Evolutionary conservation across 169 alveolate species (phyloP).

Genomic region (Theileria annulata): DNA sequence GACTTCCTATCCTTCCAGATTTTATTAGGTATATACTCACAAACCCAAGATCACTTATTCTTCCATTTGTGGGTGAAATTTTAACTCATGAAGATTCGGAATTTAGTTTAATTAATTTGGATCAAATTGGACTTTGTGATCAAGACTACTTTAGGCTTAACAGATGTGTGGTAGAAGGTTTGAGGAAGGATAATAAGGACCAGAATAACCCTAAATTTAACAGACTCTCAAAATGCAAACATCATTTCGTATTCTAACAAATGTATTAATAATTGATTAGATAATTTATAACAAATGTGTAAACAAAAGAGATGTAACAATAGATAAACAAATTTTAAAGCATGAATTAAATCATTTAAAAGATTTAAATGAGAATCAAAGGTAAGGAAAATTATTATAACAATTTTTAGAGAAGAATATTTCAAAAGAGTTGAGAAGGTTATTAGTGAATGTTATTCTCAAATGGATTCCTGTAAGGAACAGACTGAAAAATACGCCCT

Average conservation of each 20-base stretch:
- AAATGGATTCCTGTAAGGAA: neutral
- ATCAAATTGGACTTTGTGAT: neutral
- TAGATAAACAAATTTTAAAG: conserved; percentile 7
- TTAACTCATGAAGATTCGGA: neutral
- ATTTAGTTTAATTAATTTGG: neutral
- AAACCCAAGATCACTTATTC: neutral
- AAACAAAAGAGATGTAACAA: neutral
- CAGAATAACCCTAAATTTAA: conserved; percentile 3
- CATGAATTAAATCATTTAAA: conserved; percentile 4
- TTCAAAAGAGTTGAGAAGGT: neutral
- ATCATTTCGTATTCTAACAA: neutral
- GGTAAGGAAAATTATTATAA: neutral
- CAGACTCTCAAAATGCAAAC: conserved; percentile 22
- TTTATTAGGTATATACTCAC: neutral
- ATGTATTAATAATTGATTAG: neutral
- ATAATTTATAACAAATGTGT: conserved; percentile 9
- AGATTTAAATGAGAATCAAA: neutral
- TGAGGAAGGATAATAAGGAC: conserved; percentile 15
- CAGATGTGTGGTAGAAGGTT: conserved; percentile 18
- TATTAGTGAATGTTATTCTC: neutral
- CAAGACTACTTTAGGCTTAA: conserved; percentile 5
- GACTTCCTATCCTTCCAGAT: conserved; percentile 4
- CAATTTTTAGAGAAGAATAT: neutral
- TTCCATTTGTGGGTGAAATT: conserved; percentile 10
- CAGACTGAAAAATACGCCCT: conserved; percentile 5